Evolutionary conservation across 495 filamentous ascomycete genomes (phyloP), one percentile per base, ranked within the genome.

Genomic region (Aspergillus affinis): DNA sequence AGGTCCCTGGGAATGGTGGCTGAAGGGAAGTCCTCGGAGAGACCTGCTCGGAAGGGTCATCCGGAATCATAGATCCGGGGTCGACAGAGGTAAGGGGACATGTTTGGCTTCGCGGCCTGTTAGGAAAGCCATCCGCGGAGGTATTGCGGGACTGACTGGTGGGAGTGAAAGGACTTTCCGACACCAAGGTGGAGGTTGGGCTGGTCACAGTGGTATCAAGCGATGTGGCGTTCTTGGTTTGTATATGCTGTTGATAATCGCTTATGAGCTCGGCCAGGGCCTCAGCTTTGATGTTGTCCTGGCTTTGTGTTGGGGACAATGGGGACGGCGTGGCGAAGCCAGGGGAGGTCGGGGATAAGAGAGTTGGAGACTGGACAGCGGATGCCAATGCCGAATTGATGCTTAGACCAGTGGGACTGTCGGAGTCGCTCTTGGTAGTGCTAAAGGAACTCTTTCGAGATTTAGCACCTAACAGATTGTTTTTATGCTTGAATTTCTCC

Each of bases 401-500:
- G 58, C 76, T 77, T 60, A 79, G 69, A 20, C 69, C 65, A 23
- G 62, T 75, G 36, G 73, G 77, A 23, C 73, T 78, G 54, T 67
- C 71, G 13, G 79, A 77, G 30, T 78, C 80, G 47, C 83, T 86
- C 67, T 86, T 86, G 41, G 82, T 81, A 36, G 82, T 81, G 68
- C 86, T 86, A 47, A 67, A 62, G 8, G 90, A 92, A n/a, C 84
- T 83, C 69, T 90, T 89, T 41, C 86, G 83, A 50, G 88, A 84
- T 62, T 82, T 83, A 0, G 86, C 81, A 21, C 84, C 82, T 46
- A 84, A 78, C 26, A 95, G 81, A 57, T 88, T 87, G 72, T 98
- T 91, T 72, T 93, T 97, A 61, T 89, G 85, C 78, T 97, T 97
- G 80, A 99, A 98, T 69, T 95, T 96, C 71, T 97, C 93, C 54